Percentiles rank a stretch among this genome's conserved stretches.
Conservation (phyloP, 176 grass and related monocot species). For the Carex myosuroides region DNA sequence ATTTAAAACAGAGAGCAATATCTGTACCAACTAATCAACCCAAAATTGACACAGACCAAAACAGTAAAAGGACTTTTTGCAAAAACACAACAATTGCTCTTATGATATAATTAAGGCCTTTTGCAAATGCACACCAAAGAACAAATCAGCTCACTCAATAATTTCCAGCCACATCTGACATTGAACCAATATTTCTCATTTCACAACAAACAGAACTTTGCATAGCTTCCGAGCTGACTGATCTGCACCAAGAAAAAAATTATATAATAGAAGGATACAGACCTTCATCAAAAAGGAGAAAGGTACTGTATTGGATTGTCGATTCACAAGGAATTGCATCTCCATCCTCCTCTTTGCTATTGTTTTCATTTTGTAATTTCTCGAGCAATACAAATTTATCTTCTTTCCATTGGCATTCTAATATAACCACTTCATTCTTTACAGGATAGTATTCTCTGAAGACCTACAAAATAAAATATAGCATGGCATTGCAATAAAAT, state of each 20-base stretch:
- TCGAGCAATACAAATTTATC: constrained; percentile 23
- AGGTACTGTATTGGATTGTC: background rate
- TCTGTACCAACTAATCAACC: background rate
- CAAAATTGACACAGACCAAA: background rate
- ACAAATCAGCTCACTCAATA: background rate
- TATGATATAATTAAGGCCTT: background rate
- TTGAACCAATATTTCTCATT: background rate
- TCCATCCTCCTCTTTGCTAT: background rate
- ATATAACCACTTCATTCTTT: constrained; percentile 24
- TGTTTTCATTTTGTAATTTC: constrained; percentile 17
- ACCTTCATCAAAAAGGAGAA: constrained; percentile 16
- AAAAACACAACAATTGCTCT: background rate
- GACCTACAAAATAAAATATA: constrained; percentile 6
- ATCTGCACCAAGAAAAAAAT: background rate
- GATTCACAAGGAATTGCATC: constrained; percentile 6
- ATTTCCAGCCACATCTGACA: too few relatives aligned
- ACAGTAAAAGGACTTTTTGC: background rate
- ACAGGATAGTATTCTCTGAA: constrained; percentile 21
- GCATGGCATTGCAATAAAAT: background rate
- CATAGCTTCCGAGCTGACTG: background rate
- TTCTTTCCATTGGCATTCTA: constrained; percentile 23
- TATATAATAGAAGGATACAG: background rate
- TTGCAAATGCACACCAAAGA: background rate
- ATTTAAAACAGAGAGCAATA: background rate
- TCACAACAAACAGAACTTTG: background rate